Evolutionary conservation across 2,329 filamentous ascomycete species (phyloP).

Genomic region (Aspergillus oerlinghausenensis): DNA sequence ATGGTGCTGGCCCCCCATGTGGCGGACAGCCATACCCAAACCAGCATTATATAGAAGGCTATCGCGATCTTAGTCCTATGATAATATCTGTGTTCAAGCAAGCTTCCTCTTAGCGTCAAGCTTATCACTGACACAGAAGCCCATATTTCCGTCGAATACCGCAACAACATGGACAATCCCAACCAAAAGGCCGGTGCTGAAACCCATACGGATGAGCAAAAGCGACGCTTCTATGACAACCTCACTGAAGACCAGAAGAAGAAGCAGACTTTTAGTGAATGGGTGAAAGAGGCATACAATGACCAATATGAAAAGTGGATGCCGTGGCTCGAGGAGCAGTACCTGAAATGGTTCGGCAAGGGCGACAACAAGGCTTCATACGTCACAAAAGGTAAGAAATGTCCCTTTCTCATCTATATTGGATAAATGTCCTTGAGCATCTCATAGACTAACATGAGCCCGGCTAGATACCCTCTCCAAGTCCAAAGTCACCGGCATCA

Average conservation of each 20-base stretch:
- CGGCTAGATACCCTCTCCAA: slow-evolving; percentile 47
- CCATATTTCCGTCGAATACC: not conserved
- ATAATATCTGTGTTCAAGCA: not conserved
- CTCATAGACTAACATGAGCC: not conserved
- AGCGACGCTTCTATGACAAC: slow-evolving; percentile 15
- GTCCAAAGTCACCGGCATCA: slow-evolving; percentile 48
- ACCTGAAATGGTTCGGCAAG: slow-evolving; percentile 52
- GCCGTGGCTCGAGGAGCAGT: slow-evolving; percentile 55
- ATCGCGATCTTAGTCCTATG: not conserved
- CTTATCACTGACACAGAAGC: not conserved
- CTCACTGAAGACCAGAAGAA: slow-evolving; percentile 15
- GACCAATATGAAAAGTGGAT: slow-evolving; percentile 53
- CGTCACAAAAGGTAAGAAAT: slow-evolving; percentile 45
- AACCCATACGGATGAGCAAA: slow-evolving; percentile 14
- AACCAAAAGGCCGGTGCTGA: not conserved
- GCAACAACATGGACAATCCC: not conserved
- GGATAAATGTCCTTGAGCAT: not conserved
- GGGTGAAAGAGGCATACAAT: slow-evolving; percentile 46
- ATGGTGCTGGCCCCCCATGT: not conserved
- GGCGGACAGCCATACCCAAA: not conserved
- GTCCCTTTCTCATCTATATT: not conserved
- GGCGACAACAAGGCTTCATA: slow-evolving; percentile 53
- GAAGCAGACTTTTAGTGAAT: slow-evolving; percentile 30
- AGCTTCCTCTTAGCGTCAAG: not conserved
- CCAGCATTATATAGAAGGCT: not conserved